Evolutionary conservation across 108 stramenopile species (phyloP), one percentile per base, ranked within the genome.

Genomic region (Fragilaria radians): DNA sequence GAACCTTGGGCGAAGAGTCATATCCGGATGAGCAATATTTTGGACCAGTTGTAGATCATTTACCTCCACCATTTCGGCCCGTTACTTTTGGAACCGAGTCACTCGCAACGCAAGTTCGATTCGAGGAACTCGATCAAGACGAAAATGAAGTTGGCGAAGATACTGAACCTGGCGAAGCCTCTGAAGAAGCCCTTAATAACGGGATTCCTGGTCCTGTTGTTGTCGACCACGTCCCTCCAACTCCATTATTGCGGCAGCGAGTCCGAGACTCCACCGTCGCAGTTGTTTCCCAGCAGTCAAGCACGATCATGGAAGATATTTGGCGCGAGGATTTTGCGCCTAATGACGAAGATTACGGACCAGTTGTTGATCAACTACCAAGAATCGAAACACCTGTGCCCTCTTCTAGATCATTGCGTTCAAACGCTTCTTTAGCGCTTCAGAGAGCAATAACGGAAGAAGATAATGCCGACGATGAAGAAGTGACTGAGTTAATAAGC

Each of bases 301-400:
- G n/a, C 7, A 25, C 24, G 7, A 21, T 19, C 7, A 25, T 24
- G 50, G 50, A 51, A 51, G 50, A 19, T 24, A 24, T 19, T 7
- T 19, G 24, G 50, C 9, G 24, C 17, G 50, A 51, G 7, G 50
- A 51, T 51, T 25, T 51, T 21, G 50, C n/a, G 7, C 50, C 50
- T 7, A 51, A 51, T 19, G 50, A 19, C 7, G 50, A 51, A 51
- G 50, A 51, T 21, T 51, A 24, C 22, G 23, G n/a, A 19, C 50
- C n/a, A 51, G 50, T 51, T 7, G 50, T 51, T 21, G 50, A 51
- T 21, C 50, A 51, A 19, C 50, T 25, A 19, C 50, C n/a, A 21
- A 51, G 17, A 51, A 9, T 21, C 23, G 23, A 51, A 25, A 51
- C 50, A 7, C 50, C 24, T 21, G 5, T 7, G 7, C 50, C 50